Evolutionary conservation across 176 grass and related monocot genomes (phyloP).

Genomic region (Areca catechu): DNA sequence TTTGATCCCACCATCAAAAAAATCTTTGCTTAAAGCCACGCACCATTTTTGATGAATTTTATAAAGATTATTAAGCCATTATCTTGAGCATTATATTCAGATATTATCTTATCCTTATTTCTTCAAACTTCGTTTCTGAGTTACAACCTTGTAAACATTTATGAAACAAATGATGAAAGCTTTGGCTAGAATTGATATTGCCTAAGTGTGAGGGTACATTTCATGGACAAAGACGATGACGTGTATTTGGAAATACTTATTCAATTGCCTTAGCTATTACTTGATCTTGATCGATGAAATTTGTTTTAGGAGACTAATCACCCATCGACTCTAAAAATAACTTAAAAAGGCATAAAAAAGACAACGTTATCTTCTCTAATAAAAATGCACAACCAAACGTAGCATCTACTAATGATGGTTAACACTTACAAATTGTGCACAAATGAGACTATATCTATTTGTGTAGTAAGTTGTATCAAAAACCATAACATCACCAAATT

Average conservation of each 20-base stretch:
- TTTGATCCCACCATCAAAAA: constrained; percentile 62
- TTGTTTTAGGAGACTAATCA: background rate
- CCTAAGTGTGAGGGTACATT: constrained; percentile 62
- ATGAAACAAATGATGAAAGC: constrained; percentile 50
- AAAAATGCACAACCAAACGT: constrained; percentile 66
- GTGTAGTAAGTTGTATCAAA: too few species aligned
- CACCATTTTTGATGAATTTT: constrained; percentile 67
- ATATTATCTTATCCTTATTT: constrained; percentile 56
- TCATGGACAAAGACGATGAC: constrained; percentile 51
- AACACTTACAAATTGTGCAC: too few species aligned
- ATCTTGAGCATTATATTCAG: constrained; percentile 60
- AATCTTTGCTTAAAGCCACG: constrained; percentile 52
- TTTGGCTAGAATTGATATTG: constrained; percentile 48
- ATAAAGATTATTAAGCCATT: constrained; percentile 77
- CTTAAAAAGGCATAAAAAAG: constrained; percentile 56
- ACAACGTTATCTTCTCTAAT: constrained; percentile 40
- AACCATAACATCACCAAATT: too few species aligned
- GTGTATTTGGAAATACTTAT: constrained; percentile 45
- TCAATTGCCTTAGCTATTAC: constrained; percentile 62
- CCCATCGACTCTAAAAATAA: constrained; percentile 78
- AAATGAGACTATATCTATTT: too few species aligned
- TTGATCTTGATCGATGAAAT: constrained; percentile 48
- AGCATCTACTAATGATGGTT: too few species aligned
- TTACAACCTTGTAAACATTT: constrained; percentile 56
- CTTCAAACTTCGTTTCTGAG: constrained; percentile 50